Evolutionary conservation across 345 rosid species (phyloP), one percentile per base, ranked within the genome.

Genomic region (Gossypium bickii): DNA sequence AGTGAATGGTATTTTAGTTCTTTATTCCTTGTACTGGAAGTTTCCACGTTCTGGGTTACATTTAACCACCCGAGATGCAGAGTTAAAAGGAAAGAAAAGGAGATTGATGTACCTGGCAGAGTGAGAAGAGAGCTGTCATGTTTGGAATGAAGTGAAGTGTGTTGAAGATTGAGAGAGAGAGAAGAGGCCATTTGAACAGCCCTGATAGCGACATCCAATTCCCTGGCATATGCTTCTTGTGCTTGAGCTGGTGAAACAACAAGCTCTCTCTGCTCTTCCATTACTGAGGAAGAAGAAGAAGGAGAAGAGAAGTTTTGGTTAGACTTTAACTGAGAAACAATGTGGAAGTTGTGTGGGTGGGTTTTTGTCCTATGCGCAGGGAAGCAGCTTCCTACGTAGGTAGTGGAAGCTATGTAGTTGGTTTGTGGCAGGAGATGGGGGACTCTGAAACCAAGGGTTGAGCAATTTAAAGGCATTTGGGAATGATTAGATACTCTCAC

Each of bases 141-240:
- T 79, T 85, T 82, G 61, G 86, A 77, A 25, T 82, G 87, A 49
- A 84, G 77, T 22, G 65, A 82, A 64, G 16, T 73, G 20, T 80
- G 82, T 65, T 85, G 87, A 76, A 85, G 83, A 74, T 76, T 85
- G 70, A 83, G 87, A 64, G 84, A 85, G 25, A 87, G 82, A 47
- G 79, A 85, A 72, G 85, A 87, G 7, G 88, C 90, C 85, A 85
- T 82, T 64, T 85, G 90, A n/a, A 87, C 84, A 65, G 84, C 88
- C 70, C 85, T 77, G 65, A 87, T 87, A 45, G 86, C 90, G 72
- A 85, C 69, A 53, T 83, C 84, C 77, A 83, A 59, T 78, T 87
- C 88, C 60, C 76, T 69, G 9, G 77, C 71, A 73, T 82, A 77
- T 1, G 49, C 73, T 1, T 74, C 77, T 17, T 79, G 53, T 47